These are phyloP conservation scores for Homolaphlyctis polyrhiza DNA, from an alignment of 371 early-diverging fungal genomes.

Conservation along the genomic window DNA sequence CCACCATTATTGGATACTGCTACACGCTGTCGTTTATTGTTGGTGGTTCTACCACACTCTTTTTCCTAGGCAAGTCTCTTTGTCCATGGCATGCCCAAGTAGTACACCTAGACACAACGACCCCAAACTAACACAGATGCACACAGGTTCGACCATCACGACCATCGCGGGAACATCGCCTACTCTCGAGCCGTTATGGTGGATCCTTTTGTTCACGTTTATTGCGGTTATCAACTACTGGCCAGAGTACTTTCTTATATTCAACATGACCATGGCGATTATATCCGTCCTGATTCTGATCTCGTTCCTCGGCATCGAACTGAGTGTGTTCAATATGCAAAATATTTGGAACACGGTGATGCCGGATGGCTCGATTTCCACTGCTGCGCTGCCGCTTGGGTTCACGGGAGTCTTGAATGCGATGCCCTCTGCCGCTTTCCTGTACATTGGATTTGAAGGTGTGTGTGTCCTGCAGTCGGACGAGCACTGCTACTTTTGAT, in stretches of 20 bases:
- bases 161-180: not conserved
- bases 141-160: not conserved
- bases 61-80: not conserved
- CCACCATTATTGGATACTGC: not conserved
- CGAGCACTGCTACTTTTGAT: no score
- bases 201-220: no score
- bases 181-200: not conserved
- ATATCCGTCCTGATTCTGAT: not conserved
- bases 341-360: not conserved
- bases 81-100: not conserved
- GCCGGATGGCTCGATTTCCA: not conserved
- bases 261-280: not conserved
- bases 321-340: not conserved
- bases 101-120: not conserved
- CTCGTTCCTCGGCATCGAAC: not conserved
- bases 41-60: not conserved
- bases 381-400: not conserved
- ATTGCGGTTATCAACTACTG: no score
- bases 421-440: not conserved
- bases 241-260: no score
- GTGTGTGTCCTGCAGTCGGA: no score
- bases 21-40: not conserved
- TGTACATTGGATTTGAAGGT: not conserved
- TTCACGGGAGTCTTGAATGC: not conserved
- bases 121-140: not conserved